phyloP scores from a whole-genome alignment of 768 basidiomycete species.

The Leccinum truebloodii region DNA sequence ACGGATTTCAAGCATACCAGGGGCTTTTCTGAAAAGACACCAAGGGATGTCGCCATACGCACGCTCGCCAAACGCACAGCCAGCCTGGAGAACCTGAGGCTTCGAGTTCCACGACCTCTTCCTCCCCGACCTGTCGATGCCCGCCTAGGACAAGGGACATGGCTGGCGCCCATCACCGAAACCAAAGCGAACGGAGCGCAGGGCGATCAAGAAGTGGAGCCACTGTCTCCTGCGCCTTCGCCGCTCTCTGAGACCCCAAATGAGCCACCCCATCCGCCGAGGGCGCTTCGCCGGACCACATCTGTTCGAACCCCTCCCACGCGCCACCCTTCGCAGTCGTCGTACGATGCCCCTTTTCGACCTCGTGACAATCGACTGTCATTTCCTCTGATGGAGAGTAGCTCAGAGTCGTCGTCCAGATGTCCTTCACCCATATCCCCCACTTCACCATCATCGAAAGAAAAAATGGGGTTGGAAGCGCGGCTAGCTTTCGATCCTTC shows the following conservation, averaged over 20 bases:
- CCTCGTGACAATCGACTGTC: slow-evolving; percentile 10
- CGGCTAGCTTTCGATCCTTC: slow-evolving; percentile 45
- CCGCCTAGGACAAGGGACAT: background rate
- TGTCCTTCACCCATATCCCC: slow-evolving; percentile 17
- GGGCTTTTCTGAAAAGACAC: slow-evolving; percentile 8
- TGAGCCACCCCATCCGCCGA: slow-evolving; percentile 38
- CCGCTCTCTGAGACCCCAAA: slow-evolving; percentile 33
- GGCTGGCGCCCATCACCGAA: slow-evolving; percentile 4
- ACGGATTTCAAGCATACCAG: slow-evolving; percentile 15
- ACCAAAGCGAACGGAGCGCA: slow-evolving; percentile 1
- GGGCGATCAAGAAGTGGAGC: slow-evolving; percentile 6
- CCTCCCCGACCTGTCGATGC: slow-evolving; percentile 21
- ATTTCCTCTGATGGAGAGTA: slow-evolving; percentile 7
- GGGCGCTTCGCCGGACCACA: slow-evolving; percentile 17
- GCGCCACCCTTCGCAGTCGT: slow-evolving; percentile 25
- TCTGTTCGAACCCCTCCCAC: slow-evolving; percentile 23
- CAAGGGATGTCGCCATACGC: slow-evolving; percentile 1
- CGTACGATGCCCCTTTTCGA: slow-evolving; percentile 23
- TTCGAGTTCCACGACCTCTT: slow-evolving; percentile 26
- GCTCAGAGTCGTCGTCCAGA: slow-evolving; percentile 20
- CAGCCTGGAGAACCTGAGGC: background rate
- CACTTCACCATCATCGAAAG: slow-evolving; percentile 2
- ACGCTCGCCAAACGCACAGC: slow-evolving; percentile 6
- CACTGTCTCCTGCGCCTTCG: slow-evolving; percentile 33
- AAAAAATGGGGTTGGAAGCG: slow-evolving; percentile 7